Percentiles rank a stretch among this genome's conserved stretches.
phyloP scores from a whole-genome alignment of 1,139 yeast species.

The Hansenula lynferdii region DNA sequence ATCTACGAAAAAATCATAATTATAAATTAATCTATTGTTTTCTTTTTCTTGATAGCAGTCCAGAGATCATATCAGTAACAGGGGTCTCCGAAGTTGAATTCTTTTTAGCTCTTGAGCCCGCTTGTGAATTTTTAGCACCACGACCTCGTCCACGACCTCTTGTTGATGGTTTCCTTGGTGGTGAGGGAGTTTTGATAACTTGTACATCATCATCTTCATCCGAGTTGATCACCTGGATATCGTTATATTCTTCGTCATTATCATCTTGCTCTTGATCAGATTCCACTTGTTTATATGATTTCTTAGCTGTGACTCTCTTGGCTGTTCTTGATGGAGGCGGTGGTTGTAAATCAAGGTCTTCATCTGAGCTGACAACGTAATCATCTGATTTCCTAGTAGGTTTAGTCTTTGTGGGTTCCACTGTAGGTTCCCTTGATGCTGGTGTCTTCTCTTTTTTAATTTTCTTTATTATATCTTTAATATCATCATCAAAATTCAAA shows the following conservation, averaged over 20 bases:
- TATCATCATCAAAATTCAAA: constrained; percentile 28
- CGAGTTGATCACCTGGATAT: constrained; percentile 5
- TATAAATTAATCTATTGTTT: no score
- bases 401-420: neutral
- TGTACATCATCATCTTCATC: constrained; percentile 10
- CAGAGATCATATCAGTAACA: constrained; percentile 23
- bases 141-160: constrained; percentile 4
- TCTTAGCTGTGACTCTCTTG: constrained; percentile 4
- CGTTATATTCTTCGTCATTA: neutral
- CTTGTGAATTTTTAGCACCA: constrained; percentile 4
- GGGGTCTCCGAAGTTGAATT: constrained; percentile 17
- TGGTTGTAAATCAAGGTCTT: neutral
- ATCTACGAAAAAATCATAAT: neutral
- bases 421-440: constrained; percentile 17
- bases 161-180: constrained; percentile 3
- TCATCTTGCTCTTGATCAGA: constrained; percentile 11
- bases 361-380: constrained; percentile 3
- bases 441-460: constrained; percentile 20
- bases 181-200: constrained; percentile 4
- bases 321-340: neutral
- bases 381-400: constrained; percentile 1
- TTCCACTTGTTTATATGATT: constrained; percentile 5
- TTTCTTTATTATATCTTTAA: constrained; percentile 25
- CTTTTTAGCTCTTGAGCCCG: constrained; percentile 1
- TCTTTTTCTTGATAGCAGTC: constrained; percentile 20